Evolutionary conservation across 1,139 yeast species (phyloP).

Genomic region (Hansenula lynferdii): DNA sequence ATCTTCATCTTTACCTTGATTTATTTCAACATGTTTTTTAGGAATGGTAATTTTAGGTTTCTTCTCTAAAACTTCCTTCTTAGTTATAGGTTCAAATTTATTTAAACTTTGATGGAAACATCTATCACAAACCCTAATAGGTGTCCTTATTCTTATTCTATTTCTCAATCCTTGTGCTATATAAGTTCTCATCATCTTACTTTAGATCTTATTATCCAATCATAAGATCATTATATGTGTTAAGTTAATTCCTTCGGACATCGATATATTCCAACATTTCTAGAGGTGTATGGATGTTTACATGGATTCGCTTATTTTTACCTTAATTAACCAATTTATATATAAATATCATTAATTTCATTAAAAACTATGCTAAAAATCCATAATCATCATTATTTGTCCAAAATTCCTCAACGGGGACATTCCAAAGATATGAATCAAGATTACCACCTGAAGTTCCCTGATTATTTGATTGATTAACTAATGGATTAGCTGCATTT

Average conservation of each 20-base stretch:
- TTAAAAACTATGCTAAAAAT: slow-evolving; percentile 27
- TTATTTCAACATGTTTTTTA: background rate
- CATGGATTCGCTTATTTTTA: background rate
- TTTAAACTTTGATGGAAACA: background rate
- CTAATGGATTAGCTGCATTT: too few species aligned
- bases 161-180: background rate
- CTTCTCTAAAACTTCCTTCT: background rate
- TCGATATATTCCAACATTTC: too few species aligned
- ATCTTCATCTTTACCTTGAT: background rate
- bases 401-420: slow-evolving; percentile 40
- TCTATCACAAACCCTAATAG: background rate
- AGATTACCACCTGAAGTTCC: background rate
- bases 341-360: background rate
- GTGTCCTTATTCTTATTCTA: background rate
- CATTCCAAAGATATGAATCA: slow-evolving; percentile 21
- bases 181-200: background rate
- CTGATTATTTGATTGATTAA: too few species aligned
- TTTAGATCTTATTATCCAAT: background rate
- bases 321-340: background rate
- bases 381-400: slow-evolving; percentile 38
- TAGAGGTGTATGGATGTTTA: background rate
- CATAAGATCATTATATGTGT: too few species aligned
- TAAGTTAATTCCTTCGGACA: too few species aligned
- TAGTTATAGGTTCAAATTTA: background rate
- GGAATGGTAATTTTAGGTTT: background rate